Base-by-base conservation (phyloP, 352 stramenopile species). In the Phytophthora chlamydospora region DNA sequence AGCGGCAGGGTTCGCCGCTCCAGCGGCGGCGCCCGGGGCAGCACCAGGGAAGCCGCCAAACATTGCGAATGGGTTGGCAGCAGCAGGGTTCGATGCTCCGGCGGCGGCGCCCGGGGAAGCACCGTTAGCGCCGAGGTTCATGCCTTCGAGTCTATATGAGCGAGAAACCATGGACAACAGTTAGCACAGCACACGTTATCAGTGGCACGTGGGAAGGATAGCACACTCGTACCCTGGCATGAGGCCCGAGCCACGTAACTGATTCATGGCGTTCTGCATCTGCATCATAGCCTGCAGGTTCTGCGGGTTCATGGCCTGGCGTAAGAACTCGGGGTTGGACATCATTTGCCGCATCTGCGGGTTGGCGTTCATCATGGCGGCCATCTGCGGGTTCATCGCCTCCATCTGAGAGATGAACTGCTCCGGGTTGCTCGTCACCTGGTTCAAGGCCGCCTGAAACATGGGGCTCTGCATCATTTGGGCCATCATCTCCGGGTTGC, bases 201-300 rank as follows among this genome's bases (percentile, higher is more conserved):
- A 16, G 16, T 12, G 16, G 42, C 17, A n/a, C n/a, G n/a, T n/a
- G 21, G 21, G 9, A 33, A 45, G 39, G 34, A n/a, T 31, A 24
- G 57, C n/a, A 53, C 10, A 21, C 27, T 75, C 80, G 21, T 65
- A 93, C 84, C 78, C 78, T 57, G 79, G 73, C 36, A 96, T 62
- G 35, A 95, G 58, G 31, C 88, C 88, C 2, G 81, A 77, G 4
- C 73, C 55, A 31, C 84, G 85, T 29, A 96, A 69, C 58, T 96
- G 88, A 54, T 80, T 85, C 88, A 97, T 96, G 11, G 85, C 86
- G 43, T 64, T 83, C 61, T 97, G 90, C 81, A 97, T 90, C 65
- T 97, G 89, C 76, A 96, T 88, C 80, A 97, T 94, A 13, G 90
- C 90, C 64, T 97, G 89, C 13, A 97, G 66, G 68, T 96, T 97